phyloP scores from a whole-genome alignment of 495 filamentous ascomycete genomes.

The Xylaria curta region DNA sequence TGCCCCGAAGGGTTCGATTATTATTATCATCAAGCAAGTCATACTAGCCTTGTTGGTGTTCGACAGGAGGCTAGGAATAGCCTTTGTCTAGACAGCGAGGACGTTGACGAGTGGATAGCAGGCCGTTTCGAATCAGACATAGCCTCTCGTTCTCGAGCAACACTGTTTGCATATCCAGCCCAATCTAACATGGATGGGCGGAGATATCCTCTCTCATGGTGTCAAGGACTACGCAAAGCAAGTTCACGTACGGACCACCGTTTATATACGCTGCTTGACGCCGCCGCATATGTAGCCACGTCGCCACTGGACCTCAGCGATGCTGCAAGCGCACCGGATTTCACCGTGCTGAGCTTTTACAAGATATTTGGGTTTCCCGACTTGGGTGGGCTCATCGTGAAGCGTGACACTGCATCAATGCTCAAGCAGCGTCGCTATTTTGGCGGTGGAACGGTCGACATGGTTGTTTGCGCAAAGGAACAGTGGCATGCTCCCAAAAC shows the following conservation, averaged over 20 bases:
- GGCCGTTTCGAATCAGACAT: conserved; percentile 29
- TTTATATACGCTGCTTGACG: conserved; percentile 84
- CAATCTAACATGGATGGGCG: conserved; percentile 96
- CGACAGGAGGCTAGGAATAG: conserved; percentile 71
- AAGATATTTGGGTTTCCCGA: conserved; percentile 98
- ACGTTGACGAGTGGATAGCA: conserved; percentile 72
- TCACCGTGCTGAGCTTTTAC: conserved; percentile 89
- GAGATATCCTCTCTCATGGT: conserved; percentile 76
- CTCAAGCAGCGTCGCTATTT: conserved; percentile 78
- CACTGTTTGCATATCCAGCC: conserved; percentile 82
- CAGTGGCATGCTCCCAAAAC: conserved; percentile 78
- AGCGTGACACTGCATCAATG: conserved; percentile 67
- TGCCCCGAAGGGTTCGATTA: conserved; percentile 74
- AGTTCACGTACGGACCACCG: conserved; percentile 15
- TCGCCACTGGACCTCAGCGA: conserved; percentile 74
- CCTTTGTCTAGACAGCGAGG: conserved; percentile 71
- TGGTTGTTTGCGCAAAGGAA: conserved; percentile 65
- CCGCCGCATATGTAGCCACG: conserved; percentile 82
- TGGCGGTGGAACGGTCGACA: conserved; percentile 94
- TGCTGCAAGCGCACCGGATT: conserved; percentile 72
- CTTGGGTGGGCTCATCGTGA: conserved; percentile 84
- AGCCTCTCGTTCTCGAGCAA: conserved; percentile 29
- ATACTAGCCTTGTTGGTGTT: conserved; percentile 87
- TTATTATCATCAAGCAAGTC: conserved; percentile 81
- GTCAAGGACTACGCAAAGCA: conserved; percentile 55